Percentiles rank a stretch among this genome's conserved stretches.
phyloP scores from a whole-genome alignment of 176 grass and related monocot genomes.

The Oryza meyeriana region DNA sequence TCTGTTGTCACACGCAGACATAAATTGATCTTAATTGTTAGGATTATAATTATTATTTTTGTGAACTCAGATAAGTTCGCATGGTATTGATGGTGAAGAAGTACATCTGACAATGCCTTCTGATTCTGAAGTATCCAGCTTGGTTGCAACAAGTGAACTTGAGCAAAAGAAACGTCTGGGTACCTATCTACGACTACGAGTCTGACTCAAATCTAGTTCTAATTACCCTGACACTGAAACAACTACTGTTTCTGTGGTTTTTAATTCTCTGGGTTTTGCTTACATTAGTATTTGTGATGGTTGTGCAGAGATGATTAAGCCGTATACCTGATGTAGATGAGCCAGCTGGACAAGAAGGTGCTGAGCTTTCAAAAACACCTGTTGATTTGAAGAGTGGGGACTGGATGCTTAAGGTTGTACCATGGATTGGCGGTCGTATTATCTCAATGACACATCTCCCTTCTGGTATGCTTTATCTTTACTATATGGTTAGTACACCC shows the following conservation, averaged over 20 bases:
- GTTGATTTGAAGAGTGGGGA: conserved; percentile 82
- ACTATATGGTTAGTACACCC: not conserved
- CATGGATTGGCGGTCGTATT: conserved; percentile 92
- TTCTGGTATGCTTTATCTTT: conserved; percentile 56
- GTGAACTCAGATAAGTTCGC: conserved; percentile 57
- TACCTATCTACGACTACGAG: conserved; percentile 9
- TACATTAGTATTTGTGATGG: not conserved
- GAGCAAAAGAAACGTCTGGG: conserved; percentile 61
- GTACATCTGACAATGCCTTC: conserved; percentile 63
- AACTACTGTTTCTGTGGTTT: not conserved
- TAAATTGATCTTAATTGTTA: not conserved
- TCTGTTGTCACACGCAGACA: not conserved
- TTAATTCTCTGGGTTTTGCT: not conserved
- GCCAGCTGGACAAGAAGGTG: conserved; percentile 49
- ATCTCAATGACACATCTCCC: conserved; percentile 88
- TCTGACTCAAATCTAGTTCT: not conserved
- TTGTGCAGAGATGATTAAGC: conserved; percentile 57
- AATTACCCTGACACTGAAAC: not conserved
- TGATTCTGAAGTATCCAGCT: conserved; percentile 52
- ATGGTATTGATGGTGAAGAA: conserved; percentile 76
- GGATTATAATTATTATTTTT: conserved; percentile 1
- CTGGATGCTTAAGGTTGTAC: conserved; percentile 84
- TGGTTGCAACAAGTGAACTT: conserved; percentile 59
- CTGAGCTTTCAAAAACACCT: conserved; percentile 82
- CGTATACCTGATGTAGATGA: conserved; percentile 67